phyloP scores from a whole-genome alignment of 257 asterid species.

The Gardenia jasminoides region DNA sequence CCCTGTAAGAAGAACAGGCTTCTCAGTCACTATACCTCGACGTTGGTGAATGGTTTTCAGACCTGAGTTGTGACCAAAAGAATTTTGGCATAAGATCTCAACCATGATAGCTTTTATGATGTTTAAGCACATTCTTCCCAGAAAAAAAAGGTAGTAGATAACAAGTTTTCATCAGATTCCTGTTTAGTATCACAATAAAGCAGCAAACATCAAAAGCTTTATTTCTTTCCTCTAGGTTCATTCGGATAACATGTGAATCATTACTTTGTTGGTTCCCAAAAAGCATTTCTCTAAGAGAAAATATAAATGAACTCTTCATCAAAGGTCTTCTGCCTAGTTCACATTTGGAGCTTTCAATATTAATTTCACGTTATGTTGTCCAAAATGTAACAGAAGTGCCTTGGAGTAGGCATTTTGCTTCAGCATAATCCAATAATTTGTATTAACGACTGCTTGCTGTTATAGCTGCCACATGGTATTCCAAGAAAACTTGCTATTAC shows the following conservation, averaged over 20 bases:
- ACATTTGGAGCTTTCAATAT: neutral
- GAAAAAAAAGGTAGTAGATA: neutral
- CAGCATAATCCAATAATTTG: neutral
- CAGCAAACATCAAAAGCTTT: neutral
- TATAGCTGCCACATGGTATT: neutral
- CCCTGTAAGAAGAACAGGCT: constrained; percentile 86
- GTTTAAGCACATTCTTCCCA: neutral
- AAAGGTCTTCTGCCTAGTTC: constrained; percentile 7
- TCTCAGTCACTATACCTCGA: constrained; percentile 64
- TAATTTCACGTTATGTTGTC: neutral
- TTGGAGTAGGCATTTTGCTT: neutral
- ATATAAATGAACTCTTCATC: neutral
- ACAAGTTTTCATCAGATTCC: neutral
- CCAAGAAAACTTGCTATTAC: neutral
- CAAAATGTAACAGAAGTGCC: neutral
- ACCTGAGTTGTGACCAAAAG: constrained; percentile 37
- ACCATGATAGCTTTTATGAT: neutral
- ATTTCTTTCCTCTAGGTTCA: neutral
- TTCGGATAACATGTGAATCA: neutral
- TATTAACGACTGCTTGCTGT: neutral
- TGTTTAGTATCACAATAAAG: neutral
- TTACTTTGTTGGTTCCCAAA: neutral
- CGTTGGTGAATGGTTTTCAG: constrained; percentile 78
- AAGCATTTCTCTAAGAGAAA: neutral
- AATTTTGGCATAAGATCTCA: neutral